Evolutionary conservation across 2,329 filamentous ascomycete genomes (phyloP), one percentile per base, ranked within the genome.

Genomic region (Epichloe glyceriae): DNA sequence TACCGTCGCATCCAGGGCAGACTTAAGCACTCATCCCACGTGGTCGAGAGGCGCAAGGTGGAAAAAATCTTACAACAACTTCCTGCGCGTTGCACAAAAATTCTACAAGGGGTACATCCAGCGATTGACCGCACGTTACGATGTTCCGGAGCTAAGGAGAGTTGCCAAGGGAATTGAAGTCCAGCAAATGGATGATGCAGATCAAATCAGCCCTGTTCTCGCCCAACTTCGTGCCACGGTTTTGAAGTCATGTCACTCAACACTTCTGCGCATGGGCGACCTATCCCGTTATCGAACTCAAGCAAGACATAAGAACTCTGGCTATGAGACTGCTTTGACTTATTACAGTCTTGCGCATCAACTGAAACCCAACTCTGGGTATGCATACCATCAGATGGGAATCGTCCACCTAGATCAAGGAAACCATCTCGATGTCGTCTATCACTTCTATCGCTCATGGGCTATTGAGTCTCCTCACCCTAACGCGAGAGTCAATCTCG

Each of bases 61-160:
- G 84, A 87, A 64, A 64, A 90, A 86, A 67, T 76, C 83, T 56
- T 97, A 94, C 66, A 73, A 84, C 52, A 79, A 81, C 57, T 97
- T 95, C 65, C 80, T 97, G 58, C 94, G 91, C 67, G 84, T 83
- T 45, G 86, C 88, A 57, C 87, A 93, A 67, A 81, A 82, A 60
- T 96, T 95, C 66, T 97, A 97, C 73, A 82, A 86, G 61, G 83
- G 82, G 57, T 93, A 88, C 61, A 85, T 96, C 50, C 82, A 91
- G 65, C 80, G 83, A 51, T 73, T 96, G 22, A 82, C 85, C 49
- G 74, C 73, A 26, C 73, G 75, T 47, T 83, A 80, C 60, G 72
- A 73, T 52, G 71, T 78, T 52, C 68, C 68, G 34, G 74, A 76
- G 60, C 67, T 80, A 37, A 69, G 70, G 53, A 69, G 71, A 57